A percentile compares a stretch with the other conserved stretches of the same genome.
Evolutionary conservation across 306 rosid species (phyloP).

Genomic region (Astragalus glycyphyllos): DNA sequence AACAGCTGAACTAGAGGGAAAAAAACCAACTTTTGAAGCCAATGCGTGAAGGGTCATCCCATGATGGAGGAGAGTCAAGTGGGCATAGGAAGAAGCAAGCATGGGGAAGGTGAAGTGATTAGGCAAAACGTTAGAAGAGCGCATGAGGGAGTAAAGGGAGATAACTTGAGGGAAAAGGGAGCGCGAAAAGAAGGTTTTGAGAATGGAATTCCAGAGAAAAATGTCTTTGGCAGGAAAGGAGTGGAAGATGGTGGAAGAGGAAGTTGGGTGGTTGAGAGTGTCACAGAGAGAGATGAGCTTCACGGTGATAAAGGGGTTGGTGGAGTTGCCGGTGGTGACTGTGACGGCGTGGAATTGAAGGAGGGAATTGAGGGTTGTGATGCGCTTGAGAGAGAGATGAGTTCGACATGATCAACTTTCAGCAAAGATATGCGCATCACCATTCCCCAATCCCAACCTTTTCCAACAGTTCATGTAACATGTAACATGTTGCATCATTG

Average conservation of each 20-base stretch:
- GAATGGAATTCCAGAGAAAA: slow-evolving; percentile 79
- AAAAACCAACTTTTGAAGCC: slow-evolving; percentile 58
- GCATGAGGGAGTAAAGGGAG: slow-evolving; percentile 62
- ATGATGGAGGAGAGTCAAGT: slow-evolving; percentile 42
- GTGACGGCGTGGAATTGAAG: slow-evolving; percentile 64
- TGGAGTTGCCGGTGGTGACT: slow-evolving; percentile 73
- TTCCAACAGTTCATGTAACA: neutral
- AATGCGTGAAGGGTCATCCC: slow-evolving; percentile 67
- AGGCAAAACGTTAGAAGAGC: slow-evolving; percentile 49
- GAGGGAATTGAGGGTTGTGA: slow-evolving; percentile 54
- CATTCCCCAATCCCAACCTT: neutral
- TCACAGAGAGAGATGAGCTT: slow-evolving; percentile 75
- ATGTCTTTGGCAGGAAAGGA: slow-evolving; percentile 56
- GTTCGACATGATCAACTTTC: slow-evolving; percentile 28
- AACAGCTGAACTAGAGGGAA: slow-evolving; percentile 47
- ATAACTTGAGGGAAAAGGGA: slow-evolving; percentile 49
- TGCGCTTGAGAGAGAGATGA: slow-evolving; percentile 53
- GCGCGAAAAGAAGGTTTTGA: slow-evolving; percentile 72
- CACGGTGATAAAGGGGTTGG: slow-evolving; percentile 71
- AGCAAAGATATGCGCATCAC: slow-evolving; percentile 3
- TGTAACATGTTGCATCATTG: no score
- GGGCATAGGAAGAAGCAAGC: slow-evolving; percentile 62
- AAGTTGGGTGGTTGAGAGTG: slow-evolving; percentile 49
- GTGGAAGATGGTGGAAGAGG: slow-evolving; percentile 53
- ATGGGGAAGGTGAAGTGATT: slow-evolving; percentile 70